Conservation (phyloP, 495 filamentous ascomycete species). For the Penicillium cosmopolitanum region DNA sequence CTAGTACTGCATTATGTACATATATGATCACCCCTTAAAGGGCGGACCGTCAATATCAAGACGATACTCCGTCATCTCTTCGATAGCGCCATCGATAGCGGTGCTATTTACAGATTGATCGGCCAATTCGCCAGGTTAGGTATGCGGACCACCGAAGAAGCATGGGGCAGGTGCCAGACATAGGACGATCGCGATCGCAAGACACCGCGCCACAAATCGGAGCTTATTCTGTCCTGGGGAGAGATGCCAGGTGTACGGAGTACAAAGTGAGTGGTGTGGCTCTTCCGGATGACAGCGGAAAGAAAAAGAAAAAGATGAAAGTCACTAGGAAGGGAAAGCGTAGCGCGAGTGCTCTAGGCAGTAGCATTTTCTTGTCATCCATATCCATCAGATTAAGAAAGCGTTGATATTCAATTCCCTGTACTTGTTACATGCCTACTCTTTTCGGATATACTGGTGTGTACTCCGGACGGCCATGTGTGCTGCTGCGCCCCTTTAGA, state of each 20-base stretch:
- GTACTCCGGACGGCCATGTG: too few species aligned
- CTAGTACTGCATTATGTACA: not conserved
- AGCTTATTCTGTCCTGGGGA: not conserved
- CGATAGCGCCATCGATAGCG: not conserved
- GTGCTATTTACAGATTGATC: not conserved
- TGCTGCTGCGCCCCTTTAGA: not conserved
- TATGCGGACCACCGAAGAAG: not conserved
- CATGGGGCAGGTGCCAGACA: constrained; percentile 5
- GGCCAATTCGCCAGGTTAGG: not conserved
- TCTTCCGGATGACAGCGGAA: not conserved
- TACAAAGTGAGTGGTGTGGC: not conserved
- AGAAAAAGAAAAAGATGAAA: not conserved
- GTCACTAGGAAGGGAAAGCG: not conserved
- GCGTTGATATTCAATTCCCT: too few species aligned
- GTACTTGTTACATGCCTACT: too few species aligned
- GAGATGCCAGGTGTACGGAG: not conserved
- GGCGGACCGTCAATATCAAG: not conserved
- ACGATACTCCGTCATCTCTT: not conserved
- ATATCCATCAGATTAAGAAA: not conserved
- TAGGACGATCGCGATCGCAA: constrained; percentile 5
- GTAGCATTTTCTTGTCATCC: not conserved
- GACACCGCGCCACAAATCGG: constrained; percentile 16
- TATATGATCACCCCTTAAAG: not conserved
- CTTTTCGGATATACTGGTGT: too few species aligned
- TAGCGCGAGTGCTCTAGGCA: not conserved